These are phyloP conservation scores for Dactylellina cionopaga DNA, from an alignment of 2,329 filamentous ascomycete genomes.

Conservation along the genomic window DNA sequence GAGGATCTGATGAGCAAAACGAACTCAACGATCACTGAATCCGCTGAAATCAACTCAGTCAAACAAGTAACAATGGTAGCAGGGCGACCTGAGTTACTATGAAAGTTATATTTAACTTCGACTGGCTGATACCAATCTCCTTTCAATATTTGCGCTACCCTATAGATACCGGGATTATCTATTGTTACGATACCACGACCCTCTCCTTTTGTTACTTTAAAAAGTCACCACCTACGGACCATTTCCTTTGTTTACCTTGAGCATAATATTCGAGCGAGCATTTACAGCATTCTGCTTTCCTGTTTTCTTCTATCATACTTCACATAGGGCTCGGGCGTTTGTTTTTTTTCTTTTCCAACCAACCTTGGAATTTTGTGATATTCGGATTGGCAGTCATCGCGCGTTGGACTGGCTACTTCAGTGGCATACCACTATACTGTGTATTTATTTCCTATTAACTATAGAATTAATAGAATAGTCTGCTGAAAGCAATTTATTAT, in stretches of 20 bases:
- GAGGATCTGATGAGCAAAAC: slow-evolving; percentile 49
- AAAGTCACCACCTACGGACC: neutral
- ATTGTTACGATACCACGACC: neutral
- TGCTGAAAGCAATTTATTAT: neutral
- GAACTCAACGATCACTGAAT: slow-evolving; percentile 37
- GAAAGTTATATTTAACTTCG: neutral
- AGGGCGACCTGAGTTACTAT: slow-evolving; percentile 47
- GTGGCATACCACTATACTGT: neutral
- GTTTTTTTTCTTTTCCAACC: neutral
- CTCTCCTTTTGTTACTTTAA: neutral
- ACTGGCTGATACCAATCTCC: slow-evolving; percentile 1
- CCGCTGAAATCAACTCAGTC: slow-evolving; percentile 34
- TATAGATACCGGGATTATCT: neutral
- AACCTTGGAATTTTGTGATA: neutral
- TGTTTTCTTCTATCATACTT: slow-evolving; percentile 12
- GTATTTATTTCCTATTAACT: slow-evolving; percentile 8
- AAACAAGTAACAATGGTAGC: slow-evolving; percentile 51
- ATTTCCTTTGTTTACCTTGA: neutral
- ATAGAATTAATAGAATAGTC: slow-evolving; percentile 44
- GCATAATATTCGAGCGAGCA: slow-evolving; percentile 40
- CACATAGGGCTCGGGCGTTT: slow-evolving; percentile 46
- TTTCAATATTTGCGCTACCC: no score
- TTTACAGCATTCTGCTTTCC: neutral
- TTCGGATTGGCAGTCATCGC: neutral
- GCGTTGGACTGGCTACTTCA: neutral